Evolutionary conservation across 768 basidiomycete species (phyloP).

Genomic region (Daedaleopsis sinensis): DNA sequence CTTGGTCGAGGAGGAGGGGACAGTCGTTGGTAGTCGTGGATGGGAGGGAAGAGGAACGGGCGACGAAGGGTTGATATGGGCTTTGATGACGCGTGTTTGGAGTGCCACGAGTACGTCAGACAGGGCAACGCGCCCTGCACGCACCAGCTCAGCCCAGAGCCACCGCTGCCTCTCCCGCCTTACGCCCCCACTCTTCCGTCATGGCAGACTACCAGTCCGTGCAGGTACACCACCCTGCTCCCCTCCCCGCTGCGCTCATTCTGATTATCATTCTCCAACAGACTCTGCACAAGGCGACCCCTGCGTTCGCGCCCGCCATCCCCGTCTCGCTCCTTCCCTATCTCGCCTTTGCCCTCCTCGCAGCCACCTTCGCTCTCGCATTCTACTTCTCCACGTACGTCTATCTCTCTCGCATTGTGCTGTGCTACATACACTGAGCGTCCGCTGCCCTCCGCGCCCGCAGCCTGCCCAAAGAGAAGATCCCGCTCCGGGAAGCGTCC

Average conservation of each 20-base stretch:
- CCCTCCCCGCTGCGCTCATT: background rate
- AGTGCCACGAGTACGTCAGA: slow-evolving; percentile 46
- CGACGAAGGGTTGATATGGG: slow-evolving; percentile 37
- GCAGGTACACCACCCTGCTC: slow-evolving; percentile 46
- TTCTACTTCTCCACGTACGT: slow-evolving; percentile 90
- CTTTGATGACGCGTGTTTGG: slow-evolving; percentile 71
- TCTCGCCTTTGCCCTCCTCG: slow-evolving; percentile 73
- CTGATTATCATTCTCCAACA: slow-evolving; percentile 25
- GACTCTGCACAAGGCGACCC: slow-evolving; percentile 67
- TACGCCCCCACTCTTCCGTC: slow-evolving; percentile 25
- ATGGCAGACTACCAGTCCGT: slow-evolving; percentile 62
- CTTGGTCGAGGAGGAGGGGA: slow-evolving; percentile 17
- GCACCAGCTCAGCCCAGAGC: slow-evolving; percentile 9
- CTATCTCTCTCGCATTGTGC: slow-evolving; percentile 2
- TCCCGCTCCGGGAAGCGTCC: slow-evolving; percentile 66
- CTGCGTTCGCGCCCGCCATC: slow-evolving; percentile 72
- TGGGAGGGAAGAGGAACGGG: slow-evolving; percentile 17
- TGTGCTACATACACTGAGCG: slow-evolving; percentile 5
- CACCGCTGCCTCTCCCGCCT: background rate
- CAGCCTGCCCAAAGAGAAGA: slow-evolving; percentile 76
- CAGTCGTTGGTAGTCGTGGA: slow-evolving; percentile 16
- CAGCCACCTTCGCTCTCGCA: slow-evolving; percentile 77
- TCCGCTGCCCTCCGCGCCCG: slow-evolving; percentile 16
- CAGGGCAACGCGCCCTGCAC: slow-evolving; percentile 2
- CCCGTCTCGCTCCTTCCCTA: slow-evolving; percentile 70